Evolutionary conservation across 805 yeast species (phyloP), one percentile per base, ranked within the genome.

Genomic region (Phaffomyces opuntiae): DNA sequence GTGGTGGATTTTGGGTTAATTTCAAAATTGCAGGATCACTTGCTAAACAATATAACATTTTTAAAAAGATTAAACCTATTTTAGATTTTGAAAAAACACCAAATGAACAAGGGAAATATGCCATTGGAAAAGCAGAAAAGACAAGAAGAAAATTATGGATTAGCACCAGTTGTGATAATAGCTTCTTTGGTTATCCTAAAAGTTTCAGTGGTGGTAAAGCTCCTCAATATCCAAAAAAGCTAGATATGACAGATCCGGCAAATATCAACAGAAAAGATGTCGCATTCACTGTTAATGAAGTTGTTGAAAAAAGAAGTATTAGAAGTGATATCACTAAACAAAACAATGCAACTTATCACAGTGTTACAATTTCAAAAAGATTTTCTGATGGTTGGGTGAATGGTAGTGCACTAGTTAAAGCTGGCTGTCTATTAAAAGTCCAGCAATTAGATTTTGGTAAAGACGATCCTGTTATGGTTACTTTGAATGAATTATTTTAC

Each of bases 1-100:
- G 61, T 46, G 65, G 65, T 21, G 65, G 65, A 1, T 53, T 49
- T 34, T 61, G 65, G 65, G 52, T 60, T 25, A 42, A 51, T 14
- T 27, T 44, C 1, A 40, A 36, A 5, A 45, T 41, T 11, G 63
- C 31, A 8, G 31, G 31, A 11, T 12, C 31, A 11, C 31, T 29
- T 29, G 12, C 49, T 2, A 36, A 39, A 21, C 44, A 45, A 16
- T 57, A 56, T 38, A 60, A 56, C 0, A 27, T 59, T 9, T 27
- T 34, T 13, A 42, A 39, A 1, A 41, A 38, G 25, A 16, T 57
- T 7, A 34, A n/a, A n/a, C 53, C 53, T 6, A 52, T 59, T n/a
- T 16, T 53, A 4, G 53, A 45, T 6, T 60, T 55, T 37, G 38
- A 29, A 7, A 14, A 17, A 0, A 25, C 44, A 13, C 62, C 62